Evolutionary conservation across 169 alveolate genomes (phyloP).

Genomic region (Cryptosporidium felis): DNA sequence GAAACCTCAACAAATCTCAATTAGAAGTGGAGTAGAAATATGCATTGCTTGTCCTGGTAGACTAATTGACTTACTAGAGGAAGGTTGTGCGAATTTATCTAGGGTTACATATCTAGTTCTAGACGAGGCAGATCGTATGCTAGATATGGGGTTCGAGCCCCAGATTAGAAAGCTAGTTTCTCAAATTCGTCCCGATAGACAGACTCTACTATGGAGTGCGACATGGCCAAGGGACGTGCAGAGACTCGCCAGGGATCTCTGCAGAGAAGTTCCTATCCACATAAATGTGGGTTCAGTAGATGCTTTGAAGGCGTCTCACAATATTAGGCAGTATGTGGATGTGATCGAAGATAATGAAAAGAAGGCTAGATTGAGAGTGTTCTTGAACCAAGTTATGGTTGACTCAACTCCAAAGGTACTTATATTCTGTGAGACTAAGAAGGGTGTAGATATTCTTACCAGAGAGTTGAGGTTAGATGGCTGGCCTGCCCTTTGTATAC

Average conservation of each 20-base stretch:
- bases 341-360: conserved; percentile 80
- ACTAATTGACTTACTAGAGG: conserved; percentile 93
- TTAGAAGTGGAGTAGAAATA: conserved; percentile 94
- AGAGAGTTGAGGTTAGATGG: conserved; percentile 90
- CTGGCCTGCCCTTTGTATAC: conserved; percentile 93
- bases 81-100: conserved; percentile 87
- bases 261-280: conserved; percentile 95
- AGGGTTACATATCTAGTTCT: conserved; percentile 97
- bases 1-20: conserved; percentile 83
- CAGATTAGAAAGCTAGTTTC: conserved; percentile 93
- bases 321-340: conserved; percentile 87
- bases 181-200: conserved; percentile 91
- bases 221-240: conserved; percentile 98
- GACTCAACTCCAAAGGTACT: conserved; percentile 78
- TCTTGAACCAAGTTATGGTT: conserved; percentile 63
- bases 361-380: conserved; percentile 58
- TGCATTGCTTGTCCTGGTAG: conserved; percentile 97
- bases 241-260: conserved; percentile 91
- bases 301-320: conserved; percentile 90
- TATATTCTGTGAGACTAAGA: conserved; percentile 83
- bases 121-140: conserved; percentile 99
- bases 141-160: conserved; percentile 99
- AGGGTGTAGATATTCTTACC: conserved; percentile 87
- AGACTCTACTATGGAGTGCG: conserved; percentile 97
- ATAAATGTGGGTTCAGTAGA: conserved; percentile 93